Evolutionary conservation across 176 grass and related monocot species (phyloP).

Genomic region (Musa itinerans): DNA sequence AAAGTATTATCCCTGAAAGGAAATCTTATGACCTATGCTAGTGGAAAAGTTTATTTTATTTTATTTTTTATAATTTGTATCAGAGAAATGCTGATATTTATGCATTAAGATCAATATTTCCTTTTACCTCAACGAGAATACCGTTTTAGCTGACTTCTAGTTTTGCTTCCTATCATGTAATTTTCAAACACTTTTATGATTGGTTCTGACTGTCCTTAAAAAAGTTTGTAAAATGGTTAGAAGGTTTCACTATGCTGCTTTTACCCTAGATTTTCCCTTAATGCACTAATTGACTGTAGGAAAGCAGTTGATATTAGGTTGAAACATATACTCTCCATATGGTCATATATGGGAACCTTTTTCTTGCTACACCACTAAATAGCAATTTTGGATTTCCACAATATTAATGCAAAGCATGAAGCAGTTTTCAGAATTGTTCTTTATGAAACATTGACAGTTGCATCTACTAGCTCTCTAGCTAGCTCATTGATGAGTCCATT

Average conservation of each 20-base stretch:
- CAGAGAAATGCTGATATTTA: neutral
- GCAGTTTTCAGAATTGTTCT: neutral
- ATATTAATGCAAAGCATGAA: neutral
- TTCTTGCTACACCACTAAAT: too few species aligned
- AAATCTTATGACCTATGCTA: neutral
- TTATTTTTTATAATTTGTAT: neutral
- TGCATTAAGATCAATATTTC: neutral
- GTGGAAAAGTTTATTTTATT: neutral
- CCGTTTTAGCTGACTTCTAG: neutral
- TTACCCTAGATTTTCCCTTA: too few species aligned
- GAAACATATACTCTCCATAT: neutral
- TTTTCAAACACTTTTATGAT: neutral
- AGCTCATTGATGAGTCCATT: constrained; percentile 68
- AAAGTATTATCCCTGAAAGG: neutral
- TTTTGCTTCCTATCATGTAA: neutral
- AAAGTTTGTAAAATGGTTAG: neutral
- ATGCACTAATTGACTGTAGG: neutral
- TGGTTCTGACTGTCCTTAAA: neutral
- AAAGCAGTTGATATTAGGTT: neutral
- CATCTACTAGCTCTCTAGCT: constrained; percentile 44
- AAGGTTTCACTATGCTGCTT: neutral
- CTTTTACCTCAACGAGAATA: neutral
- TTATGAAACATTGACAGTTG: constrained; percentile 15
- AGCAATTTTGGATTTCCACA: neutral
- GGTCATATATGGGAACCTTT: neutral